Percentiles rank a stretch among this genome's conserved stretches.
Evolutionary conservation across 345 rosid species (phyloP).

Genomic region (Leavenworthia alabamica): DNA sequence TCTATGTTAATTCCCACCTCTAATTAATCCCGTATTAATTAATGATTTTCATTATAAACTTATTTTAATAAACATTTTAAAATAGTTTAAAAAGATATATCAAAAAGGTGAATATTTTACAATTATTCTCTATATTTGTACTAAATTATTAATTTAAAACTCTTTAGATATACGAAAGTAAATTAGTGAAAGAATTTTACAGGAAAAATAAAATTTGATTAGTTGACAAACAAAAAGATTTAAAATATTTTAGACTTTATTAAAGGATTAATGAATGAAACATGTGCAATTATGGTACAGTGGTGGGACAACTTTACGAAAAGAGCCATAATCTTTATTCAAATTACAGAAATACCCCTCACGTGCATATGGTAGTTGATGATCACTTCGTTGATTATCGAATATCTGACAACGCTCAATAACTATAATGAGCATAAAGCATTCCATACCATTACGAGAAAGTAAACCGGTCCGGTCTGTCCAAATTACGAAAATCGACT

Average conservation of each 20-base stretch:
- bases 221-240: slow-evolving; percentile 15
- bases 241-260: neutral
- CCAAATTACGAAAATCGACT: neutral
- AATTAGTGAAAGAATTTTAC: neutral
- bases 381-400: slow-evolving; percentile 26
- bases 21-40: neutral
- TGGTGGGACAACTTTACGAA: slow-evolving; percentile 28
- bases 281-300: slow-evolving; percentile 31
- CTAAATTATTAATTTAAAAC: neutral
- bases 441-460: neutral
- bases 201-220: neutral
- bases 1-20: neutral
- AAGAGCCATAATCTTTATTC: slow-evolving; percentile 21
- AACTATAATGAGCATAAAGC: too few species aligned
- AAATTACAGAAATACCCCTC: slow-evolving; percentile 27
- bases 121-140: neutral
- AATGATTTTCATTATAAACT: neutral
- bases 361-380: slow-evolving; percentile 30
- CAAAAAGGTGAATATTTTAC: neutral
- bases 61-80: too few species aligned
- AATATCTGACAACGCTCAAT: slow-evolving; percentile 8
- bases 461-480: neutral
- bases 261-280: slow-evolving; percentile 18
- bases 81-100: neutral
- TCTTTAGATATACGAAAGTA: neutral